Evolutionary conservation across 1,139 yeast species (phyloP).

Genomic region (Saccharomyces hybrid): DNA sequence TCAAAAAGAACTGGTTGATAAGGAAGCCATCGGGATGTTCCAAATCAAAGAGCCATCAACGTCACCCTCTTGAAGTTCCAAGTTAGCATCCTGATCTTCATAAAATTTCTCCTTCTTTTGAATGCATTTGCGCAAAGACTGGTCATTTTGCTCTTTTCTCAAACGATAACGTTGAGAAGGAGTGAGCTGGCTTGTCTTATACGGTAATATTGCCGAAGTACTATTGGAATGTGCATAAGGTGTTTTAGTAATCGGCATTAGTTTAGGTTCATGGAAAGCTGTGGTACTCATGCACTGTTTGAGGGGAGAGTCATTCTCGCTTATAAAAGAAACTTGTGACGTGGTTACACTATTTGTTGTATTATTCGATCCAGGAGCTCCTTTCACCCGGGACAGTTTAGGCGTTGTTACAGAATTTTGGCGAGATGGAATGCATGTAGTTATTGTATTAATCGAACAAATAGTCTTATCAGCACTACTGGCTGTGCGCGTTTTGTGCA

Average conservation of each 20-base stretch:
- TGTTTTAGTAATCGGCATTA: background rate
- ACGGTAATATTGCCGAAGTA: slow-evolving; percentile 18
- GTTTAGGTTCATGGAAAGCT: background rate
- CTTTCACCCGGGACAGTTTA: background rate
- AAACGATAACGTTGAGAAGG: slow-evolving; percentile 36
- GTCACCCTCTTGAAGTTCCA: slow-evolving; percentile 16
- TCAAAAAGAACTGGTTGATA: slow-evolving; percentile 32
- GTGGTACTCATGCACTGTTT: background rate
- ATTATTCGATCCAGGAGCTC: slow-evolving; percentile 9
- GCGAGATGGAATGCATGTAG: background rate
- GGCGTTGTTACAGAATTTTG: background rate
- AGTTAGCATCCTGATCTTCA: slow-evolving; percentile 32
- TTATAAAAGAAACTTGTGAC: slow-evolving; percentile 14
- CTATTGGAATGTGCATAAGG: slow-evolving; percentile 16
- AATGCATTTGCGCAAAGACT: slow-evolving; percentile 25
- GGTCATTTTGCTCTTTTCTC: slow-evolving; percentile 32
- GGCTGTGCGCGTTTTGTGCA: background rate
- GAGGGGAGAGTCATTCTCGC: background rate
- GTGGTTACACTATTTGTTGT: slow-evolving; percentile 9
- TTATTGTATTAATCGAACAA: background rate
- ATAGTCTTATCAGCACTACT: background rate
- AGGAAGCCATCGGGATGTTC: slow-evolving; percentile 41
- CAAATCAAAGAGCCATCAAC: slow-evolving; percentile 35
- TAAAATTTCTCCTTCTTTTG: slow-evolving; percentile 35
- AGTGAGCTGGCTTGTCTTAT: slow-evolving; percentile 22